Evolutionary conservation across 495 filamentous ascomycete species (phyloP).

Genomic region (Tuber microsphaerosporum): DNA sequence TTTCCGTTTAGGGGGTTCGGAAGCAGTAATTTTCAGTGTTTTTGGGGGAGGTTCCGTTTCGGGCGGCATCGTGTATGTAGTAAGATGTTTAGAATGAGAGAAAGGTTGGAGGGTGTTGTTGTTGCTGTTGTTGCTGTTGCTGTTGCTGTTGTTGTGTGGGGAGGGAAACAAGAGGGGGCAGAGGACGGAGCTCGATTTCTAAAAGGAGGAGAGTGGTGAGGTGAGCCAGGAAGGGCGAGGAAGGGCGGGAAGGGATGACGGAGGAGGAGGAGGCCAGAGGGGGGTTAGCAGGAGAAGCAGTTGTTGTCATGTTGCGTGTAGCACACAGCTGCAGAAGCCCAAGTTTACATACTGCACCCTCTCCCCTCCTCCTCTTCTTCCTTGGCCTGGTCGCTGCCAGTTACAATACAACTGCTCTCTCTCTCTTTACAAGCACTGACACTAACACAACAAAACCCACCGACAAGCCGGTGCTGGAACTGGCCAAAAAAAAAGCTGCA

Average conservation of each 20-base stretch:
- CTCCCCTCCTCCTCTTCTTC: neutral
- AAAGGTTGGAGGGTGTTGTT: neutral
- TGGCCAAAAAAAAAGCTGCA: neutral
- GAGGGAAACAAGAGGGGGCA: constrained; percentile 24
- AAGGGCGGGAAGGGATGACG: constrained; percentile 9
- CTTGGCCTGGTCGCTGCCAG: neutral
- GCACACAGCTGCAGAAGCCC: neutral
- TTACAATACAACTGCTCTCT: neutral
- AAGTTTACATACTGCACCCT: neutral
- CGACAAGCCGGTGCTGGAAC: neutral
- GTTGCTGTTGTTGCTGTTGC: neutral
- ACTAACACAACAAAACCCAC: neutral
- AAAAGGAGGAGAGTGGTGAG: constrained; percentile 40
- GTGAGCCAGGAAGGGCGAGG: constrained; percentile 14
- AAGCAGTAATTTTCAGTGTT: constrained; percentile 39
- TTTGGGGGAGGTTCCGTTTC: constrained; percentile 36
- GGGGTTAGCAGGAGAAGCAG: constrained; percentile 30
- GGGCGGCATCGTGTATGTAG: constrained; percentile 27
- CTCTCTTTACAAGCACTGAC: neutral
- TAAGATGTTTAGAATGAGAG: constrained; percentile 17
- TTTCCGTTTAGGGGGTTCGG: constrained; percentile 21
- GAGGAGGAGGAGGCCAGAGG: constrained; percentile 29
- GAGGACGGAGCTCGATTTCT: constrained; percentile 37
- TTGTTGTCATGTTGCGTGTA: constrained; percentile 3
- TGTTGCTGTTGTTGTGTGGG: constrained; percentile 15